These are phyloP conservation scores for Amorphotheca resinae DNA, from an alignment of 495 filamentous ascomycete genomes.

Conservation along the genomic window DNA sequence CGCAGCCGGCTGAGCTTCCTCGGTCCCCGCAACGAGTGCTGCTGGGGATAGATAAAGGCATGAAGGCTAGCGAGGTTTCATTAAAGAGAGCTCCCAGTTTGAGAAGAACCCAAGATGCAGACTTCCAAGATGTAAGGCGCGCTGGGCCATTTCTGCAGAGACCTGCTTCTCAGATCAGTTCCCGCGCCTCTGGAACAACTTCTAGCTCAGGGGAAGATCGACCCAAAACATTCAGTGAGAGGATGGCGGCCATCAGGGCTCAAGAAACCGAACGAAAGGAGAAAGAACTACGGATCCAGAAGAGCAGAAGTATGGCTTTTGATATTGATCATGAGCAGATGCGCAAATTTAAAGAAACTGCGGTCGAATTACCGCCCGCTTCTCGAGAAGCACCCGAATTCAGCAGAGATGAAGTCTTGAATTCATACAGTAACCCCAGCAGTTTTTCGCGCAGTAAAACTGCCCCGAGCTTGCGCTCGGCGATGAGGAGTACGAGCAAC, in stretches of 20 bases:
- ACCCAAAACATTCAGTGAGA: conserved; percentile 72
- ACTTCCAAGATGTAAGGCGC: conserved; percentile 13
- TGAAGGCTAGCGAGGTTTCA: conserved; percentile 72
- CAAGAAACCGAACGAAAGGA: conserved; percentile 46
- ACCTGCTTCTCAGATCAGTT: conserved; percentile 24
- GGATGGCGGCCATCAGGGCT: conserved; percentile 55
- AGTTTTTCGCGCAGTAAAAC: conserved; percentile 35
- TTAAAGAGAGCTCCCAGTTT: conserved; percentile 57
- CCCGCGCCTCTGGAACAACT: conserved; percentile 10
- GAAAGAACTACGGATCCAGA: conserved; percentile 38
- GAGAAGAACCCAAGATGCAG: conserved; percentile 24
- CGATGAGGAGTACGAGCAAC: conserved; percentile 9
- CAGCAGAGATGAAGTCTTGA: conserved; percentile 52
- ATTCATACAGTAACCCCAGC: conserved; percentile 16
- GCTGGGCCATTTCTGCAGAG: conserved; percentile 31
- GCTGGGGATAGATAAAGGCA: conserved; percentile 82
- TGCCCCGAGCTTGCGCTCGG: conserved; percentile 30
- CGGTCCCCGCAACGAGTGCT: conserved; percentile 67
- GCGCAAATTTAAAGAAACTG: conserved; percentile 49
- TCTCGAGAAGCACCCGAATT: conserved; percentile 38
- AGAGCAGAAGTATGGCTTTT: conserved; percentile 58
- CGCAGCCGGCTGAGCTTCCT: conserved; percentile 35
- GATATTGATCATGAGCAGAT: conserved; percentile 52
- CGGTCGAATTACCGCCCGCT: conserved; percentile 38
- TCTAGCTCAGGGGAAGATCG: conserved; percentile 24